Base-by-base conservation (phyloP, 768 basidiomycete genomes). In the Sistotremastrum niveocremeum region DNA sequence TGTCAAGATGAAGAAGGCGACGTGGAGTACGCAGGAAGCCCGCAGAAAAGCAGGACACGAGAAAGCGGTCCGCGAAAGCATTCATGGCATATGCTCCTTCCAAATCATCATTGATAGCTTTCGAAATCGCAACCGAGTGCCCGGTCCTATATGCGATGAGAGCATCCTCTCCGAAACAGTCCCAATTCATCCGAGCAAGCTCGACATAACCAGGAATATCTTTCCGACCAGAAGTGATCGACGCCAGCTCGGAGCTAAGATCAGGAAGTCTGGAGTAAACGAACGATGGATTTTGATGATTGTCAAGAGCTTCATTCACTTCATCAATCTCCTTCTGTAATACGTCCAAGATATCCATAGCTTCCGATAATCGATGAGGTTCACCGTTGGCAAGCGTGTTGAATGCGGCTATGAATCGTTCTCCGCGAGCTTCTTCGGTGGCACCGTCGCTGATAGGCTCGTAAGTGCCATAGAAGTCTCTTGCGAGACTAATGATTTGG, bases 401-500 rank as follows among this genome's bases (percentile, higher is more conserved):
- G 45, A 43, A 53, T 1, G 52, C 52, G 8, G 39, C 42, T 7
- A 49, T 12, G 41, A 53, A 53, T 11, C 52, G 44, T 28, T 10
- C 20, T 9, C 31, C 4, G 28, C 45, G 50, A n/a, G 49, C 52
- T 32, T 42, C 42, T 1, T 32, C 41, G 32, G 28, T 40, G 7
- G 11, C 8, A 10, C 48, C 52, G 32, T 54, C 52, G 51, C 51
- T 49, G 41, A 54, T 54, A 7, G 52, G 51, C 7, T 46, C 36
- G 3, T 7, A 10, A 4, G 52, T 52, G 4, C 48, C 52, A 44
- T 54, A 54, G 46, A 53, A 51, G 42, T 53, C 52, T 8, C 50
- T 50, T 7, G 52, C 47, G 20, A 54, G 48, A 11, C 41, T 46
- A 43, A 49, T 54, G 51, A 54, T 54, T 36, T 54, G 48, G 6